These are phyloP conservation scores for Citrus trifoliata DNA, from an alignment of 345 rosid genomes.

Conservation along the genomic window DNA sequence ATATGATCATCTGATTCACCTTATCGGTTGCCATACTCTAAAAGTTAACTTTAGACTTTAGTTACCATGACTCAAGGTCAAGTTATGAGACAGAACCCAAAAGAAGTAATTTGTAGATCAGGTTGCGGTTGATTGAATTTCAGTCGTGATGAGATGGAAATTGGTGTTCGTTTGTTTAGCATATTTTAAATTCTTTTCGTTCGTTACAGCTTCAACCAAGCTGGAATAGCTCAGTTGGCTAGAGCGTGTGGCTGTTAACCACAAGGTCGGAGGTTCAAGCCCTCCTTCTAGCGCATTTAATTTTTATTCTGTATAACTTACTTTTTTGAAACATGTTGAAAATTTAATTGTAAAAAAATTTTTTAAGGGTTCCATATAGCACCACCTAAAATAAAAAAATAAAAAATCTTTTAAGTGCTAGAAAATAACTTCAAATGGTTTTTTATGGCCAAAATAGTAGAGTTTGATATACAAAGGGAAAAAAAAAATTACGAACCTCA, in stretches of 20 bases:
- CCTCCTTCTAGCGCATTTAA: conserved; percentile 55
- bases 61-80: background rate
- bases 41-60: background rate
- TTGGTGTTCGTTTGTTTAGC: background rate
- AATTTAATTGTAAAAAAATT: too few relatives aligned
- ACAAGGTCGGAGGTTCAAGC: conserved; percentile 93
- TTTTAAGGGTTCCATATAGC: too few relatives aligned
- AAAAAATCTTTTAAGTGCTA: too few relatives aligned
- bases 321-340: too few relatives aligned
- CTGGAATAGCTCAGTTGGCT: conserved; percentile 86
- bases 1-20: background rate
- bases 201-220: background rate
- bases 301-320: too few relatives aligned
- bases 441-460: too few relatives aligned
- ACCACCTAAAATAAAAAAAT: too few relatives aligned
- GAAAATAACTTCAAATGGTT: too few relatives aligned
- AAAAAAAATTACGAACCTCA: too few relatives aligned
- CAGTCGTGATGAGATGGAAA: background rate
- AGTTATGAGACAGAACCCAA: background rate
- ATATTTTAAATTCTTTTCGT: fast-evolving
- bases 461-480: too few relatives aligned
- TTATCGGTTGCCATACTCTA: background rate
- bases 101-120: background rate
- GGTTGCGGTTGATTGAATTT: too few relatives aligned
- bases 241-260: conserved; percentile 97